Percentiles rank a stretch among this genome's conserved stretches.
Conservation (phyloP, 805 yeast species). For the Blastobotrys peoriensis region DNA sequence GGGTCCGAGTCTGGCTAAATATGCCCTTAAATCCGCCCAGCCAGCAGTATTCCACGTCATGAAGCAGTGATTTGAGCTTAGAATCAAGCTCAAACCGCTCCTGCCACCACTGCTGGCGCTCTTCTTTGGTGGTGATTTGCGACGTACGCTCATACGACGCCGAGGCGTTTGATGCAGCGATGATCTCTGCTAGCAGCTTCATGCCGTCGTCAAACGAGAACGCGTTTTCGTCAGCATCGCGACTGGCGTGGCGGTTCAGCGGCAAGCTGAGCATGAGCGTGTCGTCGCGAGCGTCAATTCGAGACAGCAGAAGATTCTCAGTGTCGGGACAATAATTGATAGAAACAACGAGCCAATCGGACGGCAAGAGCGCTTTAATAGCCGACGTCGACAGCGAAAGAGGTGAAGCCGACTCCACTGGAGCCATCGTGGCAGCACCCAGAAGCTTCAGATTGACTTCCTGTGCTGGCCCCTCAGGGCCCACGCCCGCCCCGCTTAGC, state of each 20-base stretch:
- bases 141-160: constrained; percentile 51
- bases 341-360: constrained; percentile 52
- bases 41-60: constrained; percentile 58
- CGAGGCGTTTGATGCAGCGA: constrained; percentile 54
- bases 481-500: not conserved
- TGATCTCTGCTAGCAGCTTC: constrained; percentile 48
- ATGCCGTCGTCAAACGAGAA: constrained; percentile 43
- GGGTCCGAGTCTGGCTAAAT: constrained; percentile 37
- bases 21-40: constrained; percentile 70
- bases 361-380: constrained; percentile 33
- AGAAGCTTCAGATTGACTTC: not conserved
- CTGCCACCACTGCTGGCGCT: constrained; percentile 74
- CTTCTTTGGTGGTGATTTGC: constrained; percentile 48
- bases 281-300: constrained; percentile 30
- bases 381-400: not conserved
- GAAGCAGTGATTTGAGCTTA: constrained; percentile 47
- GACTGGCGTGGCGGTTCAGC: constrained; percentile 41
- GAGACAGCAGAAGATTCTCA: constrained; percentile 53
- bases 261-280: constrained; percentile 58
- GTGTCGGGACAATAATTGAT: constrained; percentile 54
- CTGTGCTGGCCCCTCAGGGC: too few relatives aligned
- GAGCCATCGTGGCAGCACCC: not conserved
- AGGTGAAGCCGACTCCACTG: too few relatives aligned
- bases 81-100: constrained; percentile 56
- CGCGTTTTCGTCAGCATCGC: constrained; percentile 39